Conservation (phyloP, 1,284 basidiomycete genomes). For the Leucoagaricus sp. region DNA sequence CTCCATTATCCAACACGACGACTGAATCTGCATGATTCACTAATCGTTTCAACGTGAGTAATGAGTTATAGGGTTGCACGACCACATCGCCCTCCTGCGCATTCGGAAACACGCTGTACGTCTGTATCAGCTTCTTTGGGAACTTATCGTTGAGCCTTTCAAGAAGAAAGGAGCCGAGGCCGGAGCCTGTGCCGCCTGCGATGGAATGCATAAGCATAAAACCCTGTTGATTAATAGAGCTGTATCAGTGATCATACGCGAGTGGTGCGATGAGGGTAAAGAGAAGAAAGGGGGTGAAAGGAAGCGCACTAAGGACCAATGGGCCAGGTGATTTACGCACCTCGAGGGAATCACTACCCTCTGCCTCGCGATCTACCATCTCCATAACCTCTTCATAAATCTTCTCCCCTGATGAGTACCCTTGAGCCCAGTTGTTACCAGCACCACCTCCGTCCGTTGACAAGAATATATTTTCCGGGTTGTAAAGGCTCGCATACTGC, state of each 20-base stretch:
- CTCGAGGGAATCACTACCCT: slow-evolving; percentile 97
- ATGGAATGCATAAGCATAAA: slow-evolving; percentile 99
- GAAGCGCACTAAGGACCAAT: background rate
- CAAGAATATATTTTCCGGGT: slow-evolving; percentile 97
- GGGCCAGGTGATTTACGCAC: slow-evolving; percentile 40
- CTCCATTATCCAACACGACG: slow-evolving; percentile 96
- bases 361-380: slow-evolving; percentile 98
- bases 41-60: slow-evolving; percentile 93
- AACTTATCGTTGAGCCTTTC: slow-evolving; percentile 98
- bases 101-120: slow-evolving; percentile 99
- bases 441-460: slow-evolving; percentile 97
- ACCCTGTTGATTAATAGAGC: slow-evolving; percentile 56
- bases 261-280: background rate
- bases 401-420: slow-evolving; percentile 86
- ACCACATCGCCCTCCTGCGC: slow-evolving; percentile 90
- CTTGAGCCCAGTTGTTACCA: slow-evolving; percentile 99
- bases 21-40: slow-evolving; percentile 98
- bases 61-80: slow-evolving; percentile 97
- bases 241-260: background rate
- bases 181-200: slow-evolving; percentile 97
- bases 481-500: slow-evolving; percentile 93
- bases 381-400: slow-evolving; percentile 99
- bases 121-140: slow-evolving; percentile 99
- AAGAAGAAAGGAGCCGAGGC: slow-evolving; percentile 94
- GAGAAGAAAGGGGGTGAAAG: background rate